These are phyloP conservation scores for Botrytis squamosa DNA, from an alignment of 2,329 filamentous ascomycete species.

Conservation along the genomic window DNA sequence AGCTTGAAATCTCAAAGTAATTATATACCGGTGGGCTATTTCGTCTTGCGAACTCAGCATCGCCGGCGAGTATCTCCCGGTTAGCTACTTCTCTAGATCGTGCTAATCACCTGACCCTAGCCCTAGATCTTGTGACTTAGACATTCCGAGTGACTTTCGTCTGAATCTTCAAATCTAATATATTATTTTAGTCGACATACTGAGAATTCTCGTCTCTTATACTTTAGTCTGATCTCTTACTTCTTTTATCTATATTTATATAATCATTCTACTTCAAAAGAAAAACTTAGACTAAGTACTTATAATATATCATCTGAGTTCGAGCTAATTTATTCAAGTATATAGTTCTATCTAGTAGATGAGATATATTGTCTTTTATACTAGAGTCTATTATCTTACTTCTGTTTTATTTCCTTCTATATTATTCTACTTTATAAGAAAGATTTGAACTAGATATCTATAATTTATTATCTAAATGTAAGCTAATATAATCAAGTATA, in stretches of 20 bases:
- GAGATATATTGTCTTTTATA: too few species aligned
- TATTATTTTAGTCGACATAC: fast-evolving
- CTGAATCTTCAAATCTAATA: neutral
- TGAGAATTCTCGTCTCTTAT: neutral
- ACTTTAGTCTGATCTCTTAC: neutral
- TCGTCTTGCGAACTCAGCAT: too few species aligned
- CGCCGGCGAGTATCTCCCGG: neutral
- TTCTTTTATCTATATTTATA: neutral
- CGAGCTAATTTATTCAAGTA: neutral
- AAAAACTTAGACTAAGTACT: neutral
- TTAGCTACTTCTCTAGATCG: neutral
- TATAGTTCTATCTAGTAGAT: neutral
- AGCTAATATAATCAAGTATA: neutral
- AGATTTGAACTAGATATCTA: fast-evolving
- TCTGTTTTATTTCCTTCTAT: neutral
- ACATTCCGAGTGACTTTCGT: neutral
- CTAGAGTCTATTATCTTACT: too few species aligned
- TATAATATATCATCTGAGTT: neutral
- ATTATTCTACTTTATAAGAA: fast-evolving
- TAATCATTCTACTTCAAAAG: fast-evolving
- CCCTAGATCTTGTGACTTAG: neutral
- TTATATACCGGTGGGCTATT: too few species aligned
- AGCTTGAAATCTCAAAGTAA: too few species aligned
- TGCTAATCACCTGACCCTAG: neutral
- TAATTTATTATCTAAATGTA: neutral